These are phyloP conservation scores for Endocladia muricata DNA, from an alignment of 31 red algal genomes.

Conservation along the genomic window DNA sequence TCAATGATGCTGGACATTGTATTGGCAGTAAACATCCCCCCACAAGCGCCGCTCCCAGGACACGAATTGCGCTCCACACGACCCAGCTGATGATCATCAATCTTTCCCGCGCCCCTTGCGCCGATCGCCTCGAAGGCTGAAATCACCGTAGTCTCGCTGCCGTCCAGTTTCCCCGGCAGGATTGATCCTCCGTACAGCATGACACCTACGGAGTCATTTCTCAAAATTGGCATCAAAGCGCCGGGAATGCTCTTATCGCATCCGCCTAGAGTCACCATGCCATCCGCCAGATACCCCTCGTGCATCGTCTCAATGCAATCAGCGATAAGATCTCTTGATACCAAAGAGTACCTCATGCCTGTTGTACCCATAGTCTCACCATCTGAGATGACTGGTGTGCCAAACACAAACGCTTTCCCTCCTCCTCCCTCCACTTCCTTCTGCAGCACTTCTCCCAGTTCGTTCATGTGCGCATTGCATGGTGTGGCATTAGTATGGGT, in stretches of 20 bases:
- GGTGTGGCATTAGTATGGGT: constrained; percentile 93
- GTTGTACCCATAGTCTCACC: constrained; percentile 97
- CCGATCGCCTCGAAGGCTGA: constrained; percentile 97
- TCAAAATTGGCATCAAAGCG: constrained; percentile 90
- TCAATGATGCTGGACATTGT: constrained; percentile 97
- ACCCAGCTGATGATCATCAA: constrained; percentile 74
- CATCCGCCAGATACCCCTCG: constrained; percentile 91
- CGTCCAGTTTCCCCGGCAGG: constrained; percentile 82
- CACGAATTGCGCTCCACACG: constrained; percentile 75
- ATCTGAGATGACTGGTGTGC: constrained; percentile 93
- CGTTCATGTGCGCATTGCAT: constrained; percentile 92
- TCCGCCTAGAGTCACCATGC: constrained; percentile 88
- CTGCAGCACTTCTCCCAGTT: constrained; percentile 72
- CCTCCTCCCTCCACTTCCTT: constrained; percentile 54
- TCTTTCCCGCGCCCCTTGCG: constrained; percentile 74
- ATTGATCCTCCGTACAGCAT: constrained; percentile 97
- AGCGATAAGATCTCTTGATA: constrained; percentile 92
- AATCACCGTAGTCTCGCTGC: constrained; percentile 81
- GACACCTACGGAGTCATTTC: constrained; percentile 87
- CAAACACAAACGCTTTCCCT: constrained; percentile 93
- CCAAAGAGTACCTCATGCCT: constrained; percentile 96
- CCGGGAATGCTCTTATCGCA: constrained; percentile 99
- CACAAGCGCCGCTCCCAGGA: constrained; percentile 92
- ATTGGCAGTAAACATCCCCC: constrained; percentile 98
- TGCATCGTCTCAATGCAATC: constrained; percentile 98